A percentile compares a stretch with the other conserved stretches of the same genome.
These are phyloP conservation scores for Acanthamoeba castellanii DNA, from an alignment of 208 protist genomes.

Conservation along the genomic window DNA sequence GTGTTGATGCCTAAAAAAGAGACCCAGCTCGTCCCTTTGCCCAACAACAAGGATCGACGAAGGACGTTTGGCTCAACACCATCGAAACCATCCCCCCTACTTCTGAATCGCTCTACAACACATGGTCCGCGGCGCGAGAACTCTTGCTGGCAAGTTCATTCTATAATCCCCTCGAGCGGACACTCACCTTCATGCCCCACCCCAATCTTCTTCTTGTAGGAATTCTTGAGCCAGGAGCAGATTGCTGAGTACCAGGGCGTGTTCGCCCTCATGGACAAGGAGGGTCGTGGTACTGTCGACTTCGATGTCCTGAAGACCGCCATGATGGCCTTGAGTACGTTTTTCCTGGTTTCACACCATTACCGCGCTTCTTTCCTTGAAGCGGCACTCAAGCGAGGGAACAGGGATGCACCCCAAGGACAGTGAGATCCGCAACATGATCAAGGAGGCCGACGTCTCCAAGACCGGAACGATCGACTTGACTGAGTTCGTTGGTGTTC, in stretches of 20 bases:
- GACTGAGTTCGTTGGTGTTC: constrained; percentile 52
- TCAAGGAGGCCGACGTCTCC: constrained; percentile 61
- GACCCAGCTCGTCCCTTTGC: too few relatives aligned
- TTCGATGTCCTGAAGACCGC: constrained; percentile 53
- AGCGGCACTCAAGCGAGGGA: too few relatives aligned
- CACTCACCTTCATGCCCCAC: too few relatives aligned
- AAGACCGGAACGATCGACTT: constrained; percentile 72
- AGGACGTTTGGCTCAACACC: too few relatives aligned
- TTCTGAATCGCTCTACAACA: too few relatives aligned
- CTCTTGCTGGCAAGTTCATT: too few relatives aligned
- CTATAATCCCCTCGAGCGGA: too few relatives aligned
- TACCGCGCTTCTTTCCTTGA: background rate
- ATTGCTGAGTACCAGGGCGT: constrained; percentile 74
- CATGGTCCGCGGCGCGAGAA: too few relatives aligned
- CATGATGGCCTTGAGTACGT: constrained; percentile 66
- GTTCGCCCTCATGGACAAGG: constrained; percentile 71
- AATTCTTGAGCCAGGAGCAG: constrained; percentile 74
- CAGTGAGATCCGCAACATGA: constrained; percentile 21
- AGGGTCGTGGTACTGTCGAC: constrained; percentile 31
- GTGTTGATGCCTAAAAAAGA: too few relatives aligned
- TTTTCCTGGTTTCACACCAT: too few relatives aligned
- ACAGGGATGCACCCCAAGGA: constrained; percentile 75
- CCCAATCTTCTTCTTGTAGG: background rate
- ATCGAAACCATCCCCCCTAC: too few relatives aligned
- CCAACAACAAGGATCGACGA: too few relatives aligned